phyloP scores from a whole-genome alignment of 192 early-diverging fungal genomes.

The Podila epigama region DNA sequence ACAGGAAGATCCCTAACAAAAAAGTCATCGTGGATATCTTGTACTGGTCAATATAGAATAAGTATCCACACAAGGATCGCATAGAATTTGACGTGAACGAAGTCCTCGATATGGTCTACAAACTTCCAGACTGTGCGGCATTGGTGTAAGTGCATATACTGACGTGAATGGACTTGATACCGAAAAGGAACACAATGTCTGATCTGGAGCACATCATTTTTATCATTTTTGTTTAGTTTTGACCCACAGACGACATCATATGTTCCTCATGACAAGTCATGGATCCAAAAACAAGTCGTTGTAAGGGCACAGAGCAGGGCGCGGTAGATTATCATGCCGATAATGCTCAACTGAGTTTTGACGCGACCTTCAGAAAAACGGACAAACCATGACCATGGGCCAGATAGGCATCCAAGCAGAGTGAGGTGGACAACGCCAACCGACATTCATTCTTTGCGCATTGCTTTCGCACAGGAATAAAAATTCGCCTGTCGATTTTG shows the following conservation, averaged over 20 bases:
- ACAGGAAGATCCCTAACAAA: too few relatives aligned
- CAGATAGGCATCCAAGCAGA: not conserved
- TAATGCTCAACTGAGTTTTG: too few relatives aligned
- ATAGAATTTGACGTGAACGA: slow-evolving; percentile 49
- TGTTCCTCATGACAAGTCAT: slow-evolving; percentile 47
- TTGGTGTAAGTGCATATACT: slow-evolving; percentile 44
- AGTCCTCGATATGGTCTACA: slow-evolving; percentile 46
- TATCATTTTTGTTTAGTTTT: slow-evolving; percentile 8
- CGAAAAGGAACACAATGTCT: not conserved
- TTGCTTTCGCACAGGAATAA: too few relatives aligned
- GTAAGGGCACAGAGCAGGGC: slow-evolving; percentile 34
- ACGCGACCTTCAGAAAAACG: too few relatives aligned
- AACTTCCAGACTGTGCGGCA: slow-evolving; percentile 45
- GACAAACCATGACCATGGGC: not conserved
- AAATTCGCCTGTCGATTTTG: too few relatives aligned
- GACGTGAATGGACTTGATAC: not conserved
- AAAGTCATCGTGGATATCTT: not conserved
- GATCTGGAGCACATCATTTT: not conserved
- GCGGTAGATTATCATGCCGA: slow-evolving; percentile 19
- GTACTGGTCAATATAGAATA: slow-evolving; percentile 16
- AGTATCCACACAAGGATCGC: slow-evolving; percentile 37
- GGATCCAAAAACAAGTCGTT: slow-evolving; percentile 47
- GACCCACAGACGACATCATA: slow-evolving; percentile 32
- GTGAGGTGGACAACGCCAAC: too few relatives aligned
- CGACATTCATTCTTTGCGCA: too few relatives aligned